Conservation (phyloP, 2,329 filamentous ascomycete species). For the Gliomastix tumulicola region DNA sequence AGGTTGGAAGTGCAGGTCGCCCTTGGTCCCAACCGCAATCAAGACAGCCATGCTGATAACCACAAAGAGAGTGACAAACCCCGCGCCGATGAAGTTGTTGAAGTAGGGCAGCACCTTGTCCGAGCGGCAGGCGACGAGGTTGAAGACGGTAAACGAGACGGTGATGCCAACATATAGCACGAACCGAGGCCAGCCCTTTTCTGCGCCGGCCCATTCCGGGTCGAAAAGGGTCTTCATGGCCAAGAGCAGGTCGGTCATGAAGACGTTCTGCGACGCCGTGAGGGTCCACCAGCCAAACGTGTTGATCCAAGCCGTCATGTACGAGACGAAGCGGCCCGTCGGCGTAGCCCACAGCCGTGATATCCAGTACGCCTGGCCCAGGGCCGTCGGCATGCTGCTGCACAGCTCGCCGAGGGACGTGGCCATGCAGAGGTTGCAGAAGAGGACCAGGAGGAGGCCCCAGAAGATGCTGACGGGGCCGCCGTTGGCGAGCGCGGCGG, state of each 20-base stretch:
- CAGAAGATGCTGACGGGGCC: conserved; percentile 48
- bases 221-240: conserved; percentile 49
- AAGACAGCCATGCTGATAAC: conserved; percentile 42
- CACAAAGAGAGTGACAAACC: conserved; percentile 44
- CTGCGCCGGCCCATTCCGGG: conserved; percentile 33
- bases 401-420: conserved; percentile 48
- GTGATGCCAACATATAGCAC: conserved; percentile 47
- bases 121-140: conserved; percentile 41
- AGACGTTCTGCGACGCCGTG: conserved; percentile 47
- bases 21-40: conserved; percentile 40
- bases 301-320: conserved; percentile 55
- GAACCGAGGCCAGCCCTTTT: conserved; percentile 45
- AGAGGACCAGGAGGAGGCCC: conserved; percentile 44
- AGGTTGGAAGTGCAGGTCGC: conserved; percentile 36
- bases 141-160: conserved; percentile 37
- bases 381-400: conserved; percentile 52
- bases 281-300: conserved; percentile 53
- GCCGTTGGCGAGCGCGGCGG: conserved; percentile 44
- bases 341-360: conserved; percentile 24
- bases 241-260: conserved; percentile 51
- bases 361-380: conserved; percentile 53
- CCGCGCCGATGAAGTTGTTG: conserved; percentile 49
- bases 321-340: conserved; percentile 41
- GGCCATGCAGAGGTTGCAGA: conserved; percentile 46
- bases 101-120: conserved; percentile 33